These are phyloP conservation scores for Penicillium sp. DNA, from an alignment of 2,329 filamentous ascomycete species.

Conservation along the genomic window DNA sequence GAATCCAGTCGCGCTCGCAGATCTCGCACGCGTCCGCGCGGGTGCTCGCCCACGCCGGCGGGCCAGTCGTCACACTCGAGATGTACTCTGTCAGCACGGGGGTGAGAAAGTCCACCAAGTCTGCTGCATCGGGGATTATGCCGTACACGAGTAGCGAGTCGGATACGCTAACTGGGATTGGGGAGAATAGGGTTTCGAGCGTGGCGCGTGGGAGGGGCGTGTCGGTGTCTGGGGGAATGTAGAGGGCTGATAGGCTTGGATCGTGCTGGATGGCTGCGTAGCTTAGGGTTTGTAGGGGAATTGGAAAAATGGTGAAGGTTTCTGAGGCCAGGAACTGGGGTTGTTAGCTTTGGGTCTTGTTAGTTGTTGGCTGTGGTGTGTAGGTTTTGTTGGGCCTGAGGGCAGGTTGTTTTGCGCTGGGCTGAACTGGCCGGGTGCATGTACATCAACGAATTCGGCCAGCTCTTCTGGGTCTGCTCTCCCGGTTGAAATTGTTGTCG, in stretches of 20 bases:
- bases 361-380: constrained; percentile 2
- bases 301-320: constrained; percentile 65
- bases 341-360: neutral
- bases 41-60: constrained; percentile 61
- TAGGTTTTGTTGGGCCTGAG: neutral
- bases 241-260: constrained; percentile 51
- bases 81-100: constrained; percentile 65
- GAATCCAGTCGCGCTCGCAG: constrained; percentile 70
- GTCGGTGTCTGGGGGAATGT: constrained; percentile 38
- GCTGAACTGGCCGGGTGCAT: constrained; percentile 1
- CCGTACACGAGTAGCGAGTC: constrained; percentile 69
- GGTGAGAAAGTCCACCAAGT: constrained; percentile 56
- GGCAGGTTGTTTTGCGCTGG: neutral
- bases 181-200: constrained; percentile 52
- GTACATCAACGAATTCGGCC: constrained; percentile 71
- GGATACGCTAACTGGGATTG: constrained; percentile 58
- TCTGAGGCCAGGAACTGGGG: constrained; percentile 65
- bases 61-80: constrained; percentile 54
- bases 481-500: constrained; percentile 10
- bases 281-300: constrained; percentile 58
- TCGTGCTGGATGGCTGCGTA: constrained; percentile 56
- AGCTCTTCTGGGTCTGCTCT: constrained; percentile 62
- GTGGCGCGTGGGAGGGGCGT: constrained; percentile 54
- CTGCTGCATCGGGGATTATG: constrained; percentile 52
- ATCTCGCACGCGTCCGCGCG: constrained; percentile 67